Evolutionary conservation across 2,329 filamentous ascomycete species (phyloP), one percentile per base, ranked within the genome.

Genomic region (Neophaeococcomyces mojaviensis): DNA sequence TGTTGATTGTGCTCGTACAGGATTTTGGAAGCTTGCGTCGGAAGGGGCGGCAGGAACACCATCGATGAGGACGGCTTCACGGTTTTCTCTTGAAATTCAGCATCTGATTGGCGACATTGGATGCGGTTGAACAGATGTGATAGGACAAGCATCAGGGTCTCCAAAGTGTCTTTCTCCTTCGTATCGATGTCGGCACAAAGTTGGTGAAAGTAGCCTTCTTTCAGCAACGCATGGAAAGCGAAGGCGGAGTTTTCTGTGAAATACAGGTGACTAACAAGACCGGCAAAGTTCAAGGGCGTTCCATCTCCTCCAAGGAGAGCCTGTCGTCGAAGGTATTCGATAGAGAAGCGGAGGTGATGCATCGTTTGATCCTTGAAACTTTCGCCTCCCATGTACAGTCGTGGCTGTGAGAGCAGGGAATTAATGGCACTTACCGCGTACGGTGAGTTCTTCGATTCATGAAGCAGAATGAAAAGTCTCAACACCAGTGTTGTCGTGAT

Each of bases 331-430:
- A 90, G 71, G 55, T 88, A 90, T 53, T 90, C 85, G 36, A 90
- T 84, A 0, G 84, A 88, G 61, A 90, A 90, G 3, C 86, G 77
- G 5, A 90, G 63, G 58, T 89, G 84, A 59, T 90, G 85, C 42
- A 84, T 73, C 1, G 88, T 78, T 1, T 84, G 77, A 60, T 82
- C 77, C 56, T 80, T 81, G 41, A 79, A 78, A 34, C 79, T 77
- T 2, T 79, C 71, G 0, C 84, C 83, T 36, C 84, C 84, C 2
- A 89, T 71, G 51, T 82, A 87, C 5, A 89, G 64, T 24, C 81
- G 73, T 3, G 79, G 79, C 55, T 87, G 81, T 0, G 82, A 83
- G 0, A 89, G 67, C 2, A 90, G 64, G 0, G 82, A 78, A 43
- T 82, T 77, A 46, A 88, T 72, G 1, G 78, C 76, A 12, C 73